Percentiles rank a stretch among this genome's conserved stretches.
These are phyloP conservation scores for Hygrophila difformis DNA, from an alignment of 257 asterid species.

Conservation along the genomic window DNA sequence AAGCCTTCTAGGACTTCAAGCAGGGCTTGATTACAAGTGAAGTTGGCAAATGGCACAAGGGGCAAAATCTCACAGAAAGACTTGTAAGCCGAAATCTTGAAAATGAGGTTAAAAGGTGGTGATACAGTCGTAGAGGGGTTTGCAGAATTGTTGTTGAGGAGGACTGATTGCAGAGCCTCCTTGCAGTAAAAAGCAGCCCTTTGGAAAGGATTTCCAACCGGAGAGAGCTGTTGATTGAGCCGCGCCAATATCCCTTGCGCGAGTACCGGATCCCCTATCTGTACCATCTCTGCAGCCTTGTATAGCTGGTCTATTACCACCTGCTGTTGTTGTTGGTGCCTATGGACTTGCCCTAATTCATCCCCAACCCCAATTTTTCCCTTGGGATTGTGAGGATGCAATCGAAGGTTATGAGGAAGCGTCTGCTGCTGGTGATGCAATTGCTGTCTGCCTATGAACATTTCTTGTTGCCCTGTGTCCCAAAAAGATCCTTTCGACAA, in stretches of 20 bases:
- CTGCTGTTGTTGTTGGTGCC: neutral
- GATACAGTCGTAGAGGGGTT: conserved; percentile 12
- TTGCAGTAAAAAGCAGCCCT: conserved; percentile 60
- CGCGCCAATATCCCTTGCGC: conserved; percentile 99
- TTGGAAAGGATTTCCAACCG: conserved; percentile 57
- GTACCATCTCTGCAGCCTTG: conserved; percentile 77
- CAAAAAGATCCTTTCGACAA: neutral
- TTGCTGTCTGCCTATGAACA: neutral
- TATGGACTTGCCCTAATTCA: neutral
- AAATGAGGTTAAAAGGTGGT: conserved; percentile 44
- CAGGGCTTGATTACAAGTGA: conserved; percentile 42
- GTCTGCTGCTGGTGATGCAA: too few species aligned
- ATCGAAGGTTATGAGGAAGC: neutral
- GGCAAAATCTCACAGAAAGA: conserved; percentile 49
- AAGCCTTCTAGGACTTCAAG: conserved; percentile 36
- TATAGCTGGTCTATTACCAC: conserved; percentile 54
- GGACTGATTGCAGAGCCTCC: conserved; percentile 46
- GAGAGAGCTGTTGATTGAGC: conserved; percentile 99
- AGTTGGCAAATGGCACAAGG: conserved; percentile 31
- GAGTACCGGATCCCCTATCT: conserved; percentile 67
- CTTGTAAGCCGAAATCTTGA: conserved; percentile 54
- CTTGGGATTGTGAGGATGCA: neutral
- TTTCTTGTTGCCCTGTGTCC: neutral
- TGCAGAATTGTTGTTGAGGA: neutral
- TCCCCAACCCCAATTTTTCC: neutral